Conservation (phyloP, 2,329 filamentous ascomycete genomes). For the Aschersonia sp. region DNA sequence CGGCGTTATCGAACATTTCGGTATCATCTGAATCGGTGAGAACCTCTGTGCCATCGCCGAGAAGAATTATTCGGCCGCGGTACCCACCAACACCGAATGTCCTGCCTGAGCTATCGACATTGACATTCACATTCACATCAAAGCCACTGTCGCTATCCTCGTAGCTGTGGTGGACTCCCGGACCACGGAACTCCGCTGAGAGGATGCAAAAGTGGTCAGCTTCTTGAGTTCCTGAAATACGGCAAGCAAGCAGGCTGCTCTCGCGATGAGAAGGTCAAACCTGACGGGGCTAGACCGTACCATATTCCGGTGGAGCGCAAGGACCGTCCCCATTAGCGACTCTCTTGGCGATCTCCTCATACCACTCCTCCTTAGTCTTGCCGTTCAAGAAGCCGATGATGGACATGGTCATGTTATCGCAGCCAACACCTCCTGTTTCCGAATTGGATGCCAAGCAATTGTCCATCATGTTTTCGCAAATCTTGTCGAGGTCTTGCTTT, state of each 20-base stretch:
- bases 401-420: slow-evolving; percentile 99
- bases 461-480: slow-evolving; percentile 99
- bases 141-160: slow-evolving; percentile 68
- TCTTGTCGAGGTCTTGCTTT: slow-evolving; percentile 85
- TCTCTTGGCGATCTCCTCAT: slow-evolving; percentile 83
- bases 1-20: slow-evolving; percentile 81
- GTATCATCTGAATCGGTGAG: slow-evolving; percentile 77
- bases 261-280: neutral
- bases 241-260: neutral
- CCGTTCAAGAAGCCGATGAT: slow-evolving; percentile 81
- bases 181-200: slow-evolving; percentile 70
- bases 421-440: slow-evolving; percentile 92
- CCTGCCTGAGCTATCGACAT: slow-evolving; percentile 49
- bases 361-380: slow-evolving; percentile 95
- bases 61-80: slow-evolving; percentile 78
- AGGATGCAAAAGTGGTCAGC: slow-evolving; percentile 11
- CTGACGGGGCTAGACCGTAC: slow-evolving; percentile 48
- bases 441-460: slow-evolving; percentile 97
- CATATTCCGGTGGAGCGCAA: slow-evolving; percentile 97
- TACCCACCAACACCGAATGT: slow-evolving; percentile 55
- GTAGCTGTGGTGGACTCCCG: slow-evolving; percentile 68
- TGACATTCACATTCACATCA: slow-evolving; percentile 61
- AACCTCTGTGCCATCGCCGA: slow-evolving; percentile 90
- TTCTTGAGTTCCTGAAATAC: neutral
- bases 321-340: slow-evolving; percentile 95